phyloP scores from a whole-genome alignment of 2,329 filamentous ascomycete genomes.

The Fusarium foetens region DNA sequence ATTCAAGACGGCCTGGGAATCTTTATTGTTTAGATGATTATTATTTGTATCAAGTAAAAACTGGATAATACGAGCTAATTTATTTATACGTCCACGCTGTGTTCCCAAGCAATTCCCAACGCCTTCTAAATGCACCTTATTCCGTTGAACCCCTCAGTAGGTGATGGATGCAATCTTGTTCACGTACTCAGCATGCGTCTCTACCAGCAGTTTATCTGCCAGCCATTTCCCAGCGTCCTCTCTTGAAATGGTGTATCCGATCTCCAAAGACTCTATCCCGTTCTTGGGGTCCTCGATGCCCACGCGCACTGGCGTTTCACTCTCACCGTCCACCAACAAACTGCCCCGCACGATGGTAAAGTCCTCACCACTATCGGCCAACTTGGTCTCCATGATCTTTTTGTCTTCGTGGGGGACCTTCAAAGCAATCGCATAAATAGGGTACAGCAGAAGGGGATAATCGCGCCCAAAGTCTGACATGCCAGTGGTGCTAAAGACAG shows the following conservation, averaged over 20 bases:
- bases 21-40: neutral
- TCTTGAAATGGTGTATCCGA: conserved; percentile 60
- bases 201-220: conserved; percentile 52
- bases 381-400: conserved; percentile 54
- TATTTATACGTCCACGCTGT: neutral
- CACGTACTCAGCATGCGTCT: conserved; percentile 41
- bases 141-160: conserved; percentile 36
- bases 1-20: neutral
- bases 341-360: conserved; percentile 54
- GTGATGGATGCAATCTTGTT: conserved; percentile 53
- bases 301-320: conserved; percentile 46
- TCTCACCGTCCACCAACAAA: conserved; percentile 48
- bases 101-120: neutral
- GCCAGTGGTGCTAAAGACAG: conserved; percentile 54
- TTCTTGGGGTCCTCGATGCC: conserved; percentile 53
- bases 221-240: conserved; percentile 61
- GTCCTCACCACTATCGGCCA: conserved; percentile 46
- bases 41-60: too few relatives aligned
- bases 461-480: conserved; percentile 52
- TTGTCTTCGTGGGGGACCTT: conserved; percentile 60
- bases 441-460: conserved; percentile 54
- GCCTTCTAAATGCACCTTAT: neutral
- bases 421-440: conserved; percentile 57
- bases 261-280: conserved; percentile 47
- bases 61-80: fast-evolving